A percentile compares a stretch with the other conserved stretches of the same genome.
Evolutionary conservation across 1,284 basidiomycete genomes (phyloP).

Genomic region (Flammula alnicola): DNA sequence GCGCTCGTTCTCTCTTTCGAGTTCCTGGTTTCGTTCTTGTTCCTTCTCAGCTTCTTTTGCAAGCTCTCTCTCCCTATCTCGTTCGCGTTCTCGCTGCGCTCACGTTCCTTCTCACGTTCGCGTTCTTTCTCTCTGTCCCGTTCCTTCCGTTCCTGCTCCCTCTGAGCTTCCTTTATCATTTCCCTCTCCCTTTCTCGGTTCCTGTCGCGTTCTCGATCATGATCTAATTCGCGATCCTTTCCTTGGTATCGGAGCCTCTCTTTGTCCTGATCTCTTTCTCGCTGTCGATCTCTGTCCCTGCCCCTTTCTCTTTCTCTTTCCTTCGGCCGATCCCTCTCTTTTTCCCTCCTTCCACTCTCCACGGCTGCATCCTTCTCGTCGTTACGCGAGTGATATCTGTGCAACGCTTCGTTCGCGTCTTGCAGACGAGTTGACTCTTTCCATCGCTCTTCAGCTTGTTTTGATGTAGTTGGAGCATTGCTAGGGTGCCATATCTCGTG

Average conservation of each 20-base stretch:
- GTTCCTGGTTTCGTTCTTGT: conserved; percentile 14
- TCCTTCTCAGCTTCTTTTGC: conserved; percentile 20
- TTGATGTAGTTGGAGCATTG: conserved; percentile 22
- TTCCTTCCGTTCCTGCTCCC: conserved; percentile 12
- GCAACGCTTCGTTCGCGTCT: conserved; percentile 14
- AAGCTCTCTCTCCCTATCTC: conserved; percentile 11
- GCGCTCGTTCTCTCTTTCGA: conserved; percentile 16
- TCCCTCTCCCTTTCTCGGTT: conserved; percentile 21
- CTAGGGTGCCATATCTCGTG: conserved; percentile 31
- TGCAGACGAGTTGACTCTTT: conserved; percentile 16
- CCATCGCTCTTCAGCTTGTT: conserved; percentile 15
- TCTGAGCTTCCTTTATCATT: conserved; percentile 10
- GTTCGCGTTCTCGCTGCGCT: conserved; percentile 15
- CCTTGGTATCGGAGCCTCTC: conserved; percentile 18
- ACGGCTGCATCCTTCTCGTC: conserved; percentile 13
- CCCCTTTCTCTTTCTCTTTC: conserved; percentile 13
- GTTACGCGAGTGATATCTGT: conserved; percentile 15
- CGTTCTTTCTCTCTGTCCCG: conserved; percentile 16
- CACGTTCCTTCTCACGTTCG: conserved; percentile 6
- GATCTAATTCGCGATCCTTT: conserved; percentile 19
- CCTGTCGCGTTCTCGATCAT: conserved; percentile 19
- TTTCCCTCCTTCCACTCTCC: conserved; percentile 10
- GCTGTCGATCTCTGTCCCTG: conserved; percentile 20
- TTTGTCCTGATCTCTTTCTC: conserved; percentile 19
- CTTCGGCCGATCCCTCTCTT: conserved; percentile 7